phyloP scores from a whole-genome alignment of 2,329 filamentous ascomycete genomes.

The Paramyrothecium sp. region DNA sequence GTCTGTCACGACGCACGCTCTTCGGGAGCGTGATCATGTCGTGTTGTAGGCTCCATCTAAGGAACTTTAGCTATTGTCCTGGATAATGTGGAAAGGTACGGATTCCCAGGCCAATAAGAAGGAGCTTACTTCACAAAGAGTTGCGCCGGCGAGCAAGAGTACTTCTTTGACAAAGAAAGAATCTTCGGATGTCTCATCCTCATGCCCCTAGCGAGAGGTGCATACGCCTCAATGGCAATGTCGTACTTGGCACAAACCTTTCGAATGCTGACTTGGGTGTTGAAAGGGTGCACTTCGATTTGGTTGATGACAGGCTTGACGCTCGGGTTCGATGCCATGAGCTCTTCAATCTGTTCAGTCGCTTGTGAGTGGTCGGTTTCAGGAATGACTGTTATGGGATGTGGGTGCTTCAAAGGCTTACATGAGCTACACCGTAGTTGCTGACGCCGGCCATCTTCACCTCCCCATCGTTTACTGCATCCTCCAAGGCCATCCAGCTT shows the following conservation, averaged over 20 bases:
- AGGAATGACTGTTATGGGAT: accelerated
- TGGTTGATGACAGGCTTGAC: constrained; percentile 73
- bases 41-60: constrained; percentile 74
- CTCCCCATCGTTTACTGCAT: constrained; percentile 71
- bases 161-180: constrained; percentile 61
- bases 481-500: constrained; percentile 75
- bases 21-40: constrained; percentile 73
- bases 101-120: background rate
- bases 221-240: constrained; percentile 77
- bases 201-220: constrained; percentile 70
- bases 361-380: background rate
- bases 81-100: background rate
- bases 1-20: constrained; percentile 60
- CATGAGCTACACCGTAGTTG: constrained; percentile 76
- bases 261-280: constrained; percentile 67
- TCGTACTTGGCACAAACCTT: constrained; percentile 62
- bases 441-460: constrained; percentile 71
- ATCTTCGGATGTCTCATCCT: constrained; percentile 69
- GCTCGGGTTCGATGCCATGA: constrained; percentile 60
- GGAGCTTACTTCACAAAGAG: constrained; percentile 57
- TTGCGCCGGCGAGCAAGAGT: constrained; percentile 69
- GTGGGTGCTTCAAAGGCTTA: constrained; percentile 30
- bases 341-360: constrained; percentile 58
- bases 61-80: background rate
- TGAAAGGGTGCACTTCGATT: constrained; percentile 81